Conservation (phyloP, 2,329 filamentous ascomycete species). For the Epichloe gansuensis region DNA sequence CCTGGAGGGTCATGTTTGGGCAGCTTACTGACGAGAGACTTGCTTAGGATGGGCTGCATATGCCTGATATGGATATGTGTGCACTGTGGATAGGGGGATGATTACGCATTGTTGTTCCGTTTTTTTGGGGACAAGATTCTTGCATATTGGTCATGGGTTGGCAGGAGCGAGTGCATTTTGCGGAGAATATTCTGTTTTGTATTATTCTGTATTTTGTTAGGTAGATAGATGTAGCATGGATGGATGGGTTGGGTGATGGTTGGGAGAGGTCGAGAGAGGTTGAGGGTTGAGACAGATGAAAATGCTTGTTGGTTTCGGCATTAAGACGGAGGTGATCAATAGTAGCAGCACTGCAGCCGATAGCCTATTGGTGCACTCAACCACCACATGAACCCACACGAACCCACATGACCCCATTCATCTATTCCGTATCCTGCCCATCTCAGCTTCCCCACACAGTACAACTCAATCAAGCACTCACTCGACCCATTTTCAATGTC, state of each 20-base stretch:
- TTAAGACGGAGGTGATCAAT: too few relatives aligned
- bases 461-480: neutral
- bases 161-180: neutral
- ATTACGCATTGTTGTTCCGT: neutral
- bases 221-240: too few relatives aligned
- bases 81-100: neutral
- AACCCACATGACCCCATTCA: too few relatives aligned
- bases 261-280: neutral
- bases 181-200: neutral
- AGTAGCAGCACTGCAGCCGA: too few relatives aligned
- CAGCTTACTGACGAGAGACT: conserved; percentile 11
- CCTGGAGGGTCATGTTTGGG: neutral
- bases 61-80: conserved; percentile 18
- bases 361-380: too few relatives aligned
- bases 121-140: neutral
- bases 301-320: too few relatives aligned
- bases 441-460: neutral
- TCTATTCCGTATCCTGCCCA: neutral
- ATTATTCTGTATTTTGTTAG: neutral
- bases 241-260: neutral
- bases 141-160: neutral
- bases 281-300: too few relatives aligned
- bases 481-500: too few relatives aligned
- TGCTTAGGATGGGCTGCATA: conserved; percentile 33
- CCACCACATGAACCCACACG: too few relatives aligned